These are phyloP conservation scores for Achaetomium macrosporum DNA, from an alignment of 2,329 filamentous ascomycete genomes.

Conservation along the genomic window DNA sequence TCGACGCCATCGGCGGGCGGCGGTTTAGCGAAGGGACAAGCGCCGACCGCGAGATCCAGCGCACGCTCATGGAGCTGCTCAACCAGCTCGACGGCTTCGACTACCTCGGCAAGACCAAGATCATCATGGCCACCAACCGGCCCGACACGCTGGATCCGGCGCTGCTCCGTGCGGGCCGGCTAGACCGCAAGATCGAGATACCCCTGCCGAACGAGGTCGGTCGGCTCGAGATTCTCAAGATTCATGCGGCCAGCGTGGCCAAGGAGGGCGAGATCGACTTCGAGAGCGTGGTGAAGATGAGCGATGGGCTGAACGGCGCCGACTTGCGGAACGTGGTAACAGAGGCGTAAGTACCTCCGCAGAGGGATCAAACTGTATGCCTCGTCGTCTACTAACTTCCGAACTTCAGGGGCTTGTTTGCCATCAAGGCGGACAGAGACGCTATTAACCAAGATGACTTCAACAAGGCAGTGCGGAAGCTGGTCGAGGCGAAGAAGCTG, in stretches of 20 bases:
- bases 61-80: conserved; percentile 95
- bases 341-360: conserved; percentile 73
- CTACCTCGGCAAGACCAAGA: conserved; percentile 98
- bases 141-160: conserved; percentile 94
- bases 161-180: conserved; percentile 80
- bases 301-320: conserved; percentile 92
- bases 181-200: conserved; percentile 98
- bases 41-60: conserved; percentile 95
- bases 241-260: conserved; percentile 80
- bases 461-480: conserved; percentile 98
- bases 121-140: conserved; percentile 99
- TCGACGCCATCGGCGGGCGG: conserved; percentile 94
- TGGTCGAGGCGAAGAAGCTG: conserved; percentile 95
- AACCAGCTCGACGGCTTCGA: conserved; percentile 99
- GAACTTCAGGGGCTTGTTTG: conserved; percentile 71
- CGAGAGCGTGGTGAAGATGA: conserved; percentile 99
- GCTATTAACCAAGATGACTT: conserved; percentile 97
- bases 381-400: conserved; percentile 11
- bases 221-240: conserved; percentile 94
- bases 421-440: conserved; percentile 97
- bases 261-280: conserved; percentile 96
- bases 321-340: conserved; percentile 97
- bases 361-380: not conserved
- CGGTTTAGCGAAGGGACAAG: conserved; percentile 97
- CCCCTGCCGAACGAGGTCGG: conserved; percentile 95